Conservation (phyloP, 306 rosid species). For the Luffa acutangula region DNA sequence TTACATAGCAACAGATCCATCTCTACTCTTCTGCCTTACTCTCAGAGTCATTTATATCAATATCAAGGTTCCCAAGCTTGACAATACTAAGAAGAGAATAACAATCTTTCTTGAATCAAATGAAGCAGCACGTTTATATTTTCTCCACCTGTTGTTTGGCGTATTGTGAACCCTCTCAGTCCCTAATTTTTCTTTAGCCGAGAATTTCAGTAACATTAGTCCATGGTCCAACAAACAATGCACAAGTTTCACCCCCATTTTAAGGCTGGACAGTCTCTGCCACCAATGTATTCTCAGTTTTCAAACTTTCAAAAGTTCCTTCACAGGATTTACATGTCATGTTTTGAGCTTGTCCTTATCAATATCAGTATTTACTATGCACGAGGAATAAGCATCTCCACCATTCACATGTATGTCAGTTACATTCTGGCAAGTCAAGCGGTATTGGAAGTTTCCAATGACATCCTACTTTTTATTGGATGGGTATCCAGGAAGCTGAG, state of each 20-base stretch:
- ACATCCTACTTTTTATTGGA: slow-evolving; percentile 36
- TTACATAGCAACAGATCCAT: slow-evolving; percentile 31
- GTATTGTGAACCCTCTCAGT: slow-evolving; percentile 56
- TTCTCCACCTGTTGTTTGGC: slow-evolving; percentile 67
- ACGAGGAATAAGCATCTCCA: slow-evolving; percentile 39
- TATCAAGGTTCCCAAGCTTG: slow-evolving; percentile 82
- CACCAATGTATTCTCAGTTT: slow-evolving; percentile 37
- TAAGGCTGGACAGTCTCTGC: slow-evolving; percentile 63
- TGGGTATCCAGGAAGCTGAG: slow-evolving; percentile 49
- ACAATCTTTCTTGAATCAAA: slow-evolving; percentile 82
- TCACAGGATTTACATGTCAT: slow-evolving; percentile 31
- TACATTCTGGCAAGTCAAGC: slow-evolving; percentile 45
- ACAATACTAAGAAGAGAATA: slow-evolving; percentile 78
- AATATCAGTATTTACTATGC: slow-evolving; percentile 47
- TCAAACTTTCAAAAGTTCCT: slow-evolving; percentile 45
- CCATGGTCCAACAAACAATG: slow-evolving; percentile 39
- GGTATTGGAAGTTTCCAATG: slow-evolving; percentile 36
- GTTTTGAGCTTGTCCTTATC: slow-evolving; percentile 41
- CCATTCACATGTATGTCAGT: slow-evolving; percentile 40
- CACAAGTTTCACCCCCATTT: slow-evolving; percentile 41
- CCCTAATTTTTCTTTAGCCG: slow-evolving; percentile 56
- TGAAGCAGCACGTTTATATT: slow-evolving; percentile 69
- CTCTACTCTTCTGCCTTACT: slow-evolving; percentile 35
- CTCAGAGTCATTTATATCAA: slow-evolving; percentile 77
- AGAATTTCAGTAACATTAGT: slow-evolving; percentile 14